A percentile compares a stretch with the other conserved stretches of the same genome.
phyloP scores from a whole-genome alignment of 2,329 filamentous ascomycete genomes.

The Monilinia polystroma region DNA sequence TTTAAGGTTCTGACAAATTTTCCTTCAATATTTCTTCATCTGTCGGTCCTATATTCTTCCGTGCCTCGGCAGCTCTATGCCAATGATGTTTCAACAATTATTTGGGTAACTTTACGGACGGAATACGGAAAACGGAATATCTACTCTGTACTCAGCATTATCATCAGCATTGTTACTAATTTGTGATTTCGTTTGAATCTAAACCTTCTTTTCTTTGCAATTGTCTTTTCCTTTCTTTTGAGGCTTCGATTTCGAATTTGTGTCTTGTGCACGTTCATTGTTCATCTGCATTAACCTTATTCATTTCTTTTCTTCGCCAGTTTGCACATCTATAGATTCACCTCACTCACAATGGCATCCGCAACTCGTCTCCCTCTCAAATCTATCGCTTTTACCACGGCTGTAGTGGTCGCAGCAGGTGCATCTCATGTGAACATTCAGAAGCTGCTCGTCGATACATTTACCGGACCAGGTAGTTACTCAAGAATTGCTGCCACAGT shows the following conservation, averaged over 20 bases:
- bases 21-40: background rate
- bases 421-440: conserved; percentile 33
- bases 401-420: conserved; percentile 29
- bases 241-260: background rate
- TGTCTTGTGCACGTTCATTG: background rate
- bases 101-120: background rate
- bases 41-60: conserved; percentile 8
- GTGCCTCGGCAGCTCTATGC: conserved; percentile 15
- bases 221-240: background rate
- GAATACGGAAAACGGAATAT: background rate
- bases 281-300: background rate
- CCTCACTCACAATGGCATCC: conserved; percentile 36
- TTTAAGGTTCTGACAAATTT: background rate
- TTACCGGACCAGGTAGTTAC: conserved; percentile 39
- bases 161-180: background rate
- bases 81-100: conserved; percentile 2
- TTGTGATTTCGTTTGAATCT: background rate
- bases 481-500: conserved; percentile 39
- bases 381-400: conserved; percentile 33
- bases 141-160: background rate
- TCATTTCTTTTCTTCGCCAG: background rate
- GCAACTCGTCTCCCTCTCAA: conserved; percentile 37
- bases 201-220: background rate
- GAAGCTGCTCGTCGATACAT: conserved; percentile 28
- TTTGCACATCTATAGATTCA: background rate